Conservation (phyloP, 495 filamentous ascomycete genomes). For the Hapsidospora chrysogenum region DNA sequence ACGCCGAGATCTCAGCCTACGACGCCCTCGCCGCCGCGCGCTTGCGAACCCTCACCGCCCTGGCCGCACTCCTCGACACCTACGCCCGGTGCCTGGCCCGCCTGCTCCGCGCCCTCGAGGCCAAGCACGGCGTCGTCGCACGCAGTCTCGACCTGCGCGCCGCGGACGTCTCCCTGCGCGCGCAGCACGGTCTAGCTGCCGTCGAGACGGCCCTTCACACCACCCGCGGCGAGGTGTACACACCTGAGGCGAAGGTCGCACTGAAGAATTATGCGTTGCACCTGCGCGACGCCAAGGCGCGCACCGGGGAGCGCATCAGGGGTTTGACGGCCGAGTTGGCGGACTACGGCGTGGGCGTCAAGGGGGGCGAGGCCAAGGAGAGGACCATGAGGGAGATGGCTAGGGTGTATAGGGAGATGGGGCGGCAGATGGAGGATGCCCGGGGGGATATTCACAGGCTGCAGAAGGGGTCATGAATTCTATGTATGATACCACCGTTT, state of each 20-base stretch:
- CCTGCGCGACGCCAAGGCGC: slow-evolving; percentile 30
- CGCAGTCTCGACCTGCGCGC: slow-evolving; percentile 45
- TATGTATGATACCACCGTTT: too few relatives aligned
- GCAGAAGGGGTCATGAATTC: slow-evolving; percentile 7
- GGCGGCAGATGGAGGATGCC: slow-evolving; percentile 35
- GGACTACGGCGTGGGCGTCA: slow-evolving; percentile 31
- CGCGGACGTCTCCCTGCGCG: slow-evolving; percentile 31
- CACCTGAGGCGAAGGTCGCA: slow-evolving; percentile 37
- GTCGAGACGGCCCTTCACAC: slow-evolving; percentile 16
- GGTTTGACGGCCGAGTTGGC: slow-evolving; percentile 31
- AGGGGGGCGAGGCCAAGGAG: slow-evolving; percentile 16
- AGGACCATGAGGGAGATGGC: slow-evolving; percentile 40
- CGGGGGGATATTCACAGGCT: slow-evolving; percentile 39
- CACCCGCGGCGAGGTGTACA: slow-evolving; percentile 28
- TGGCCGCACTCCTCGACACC: slow-evolving; percentile 12
- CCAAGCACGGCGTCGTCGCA: slow-evolving; percentile 49
- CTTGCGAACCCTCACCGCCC: slow-evolving; percentile 11
- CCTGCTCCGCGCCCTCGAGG: slow-evolving; percentile 20
- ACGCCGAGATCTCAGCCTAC: slow-evolving; percentile 8
- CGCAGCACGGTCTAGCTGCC: slow-evolving; percentile 26
- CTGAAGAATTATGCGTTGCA: slow-evolving; percentile 38
- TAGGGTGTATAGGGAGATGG: slow-evolving; percentile 38
- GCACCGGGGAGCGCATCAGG: slow-evolving; percentile 27
- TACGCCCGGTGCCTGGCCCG: slow-evolving; percentile 14
- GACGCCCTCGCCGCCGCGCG: slow-evolving; percentile 15